Conservation (phyloP, 176 grass and related monocot species). For the Alopecurus myosuroides region DNA sequence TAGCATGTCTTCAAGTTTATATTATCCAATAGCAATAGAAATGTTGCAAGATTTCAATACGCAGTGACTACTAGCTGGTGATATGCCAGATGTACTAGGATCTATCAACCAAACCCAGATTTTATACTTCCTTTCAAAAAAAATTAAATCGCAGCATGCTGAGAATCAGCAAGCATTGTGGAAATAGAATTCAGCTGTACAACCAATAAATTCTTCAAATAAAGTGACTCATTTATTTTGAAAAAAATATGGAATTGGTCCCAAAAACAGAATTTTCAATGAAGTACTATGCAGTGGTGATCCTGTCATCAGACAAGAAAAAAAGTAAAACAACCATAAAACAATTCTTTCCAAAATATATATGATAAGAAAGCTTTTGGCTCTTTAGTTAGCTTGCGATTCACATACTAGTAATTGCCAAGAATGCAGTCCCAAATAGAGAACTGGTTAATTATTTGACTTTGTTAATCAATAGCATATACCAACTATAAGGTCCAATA, state of each 20-base stretch:
- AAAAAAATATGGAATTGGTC: not conserved
- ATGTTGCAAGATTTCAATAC: not conserved
- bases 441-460: not conserved
- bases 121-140: not conserved
- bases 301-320: not conserved
- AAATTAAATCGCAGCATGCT: not conserved
- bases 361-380: not conserved
- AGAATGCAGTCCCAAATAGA: not conserved
- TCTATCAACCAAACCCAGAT: not conserved
- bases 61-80: not conserved
- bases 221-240: not conserved
- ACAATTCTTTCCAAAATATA: not conserved
- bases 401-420: not conserved
- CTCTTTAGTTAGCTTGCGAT: not conserved
- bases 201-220: not conserved
- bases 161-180: not conserved
- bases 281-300: not conserved
- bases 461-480: not conserved
- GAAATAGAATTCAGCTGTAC: not conserved
- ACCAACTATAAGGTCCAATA: not conserved
- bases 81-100: not conserved
- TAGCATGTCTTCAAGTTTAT: not conserved
- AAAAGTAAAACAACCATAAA: not conserved
- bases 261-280: not conserved
- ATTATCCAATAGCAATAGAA: not conserved